phyloP scores from a whole-genome alignment of 1,284 basidiomycete species.

The Ganoderma lingzhi region DNA sequence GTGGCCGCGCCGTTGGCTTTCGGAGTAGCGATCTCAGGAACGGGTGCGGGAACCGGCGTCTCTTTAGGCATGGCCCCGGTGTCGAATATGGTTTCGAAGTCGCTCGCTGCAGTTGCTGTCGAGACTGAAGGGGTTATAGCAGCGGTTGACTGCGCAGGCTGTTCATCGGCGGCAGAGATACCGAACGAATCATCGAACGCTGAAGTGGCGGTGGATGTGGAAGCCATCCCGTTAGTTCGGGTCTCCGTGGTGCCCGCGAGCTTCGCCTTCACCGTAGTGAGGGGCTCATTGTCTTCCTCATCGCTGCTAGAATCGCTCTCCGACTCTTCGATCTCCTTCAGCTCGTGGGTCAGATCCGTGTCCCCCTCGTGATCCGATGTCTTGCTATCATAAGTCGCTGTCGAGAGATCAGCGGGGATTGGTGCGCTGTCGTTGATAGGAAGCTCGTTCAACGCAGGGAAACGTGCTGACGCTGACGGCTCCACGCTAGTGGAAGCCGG shows the following conservation, averaged over 20 bases:
- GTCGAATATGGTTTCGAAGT: slow-evolving; percentile 33
- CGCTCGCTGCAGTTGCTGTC: slow-evolving; percentile 6
- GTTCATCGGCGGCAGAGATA: slow-evolving; percentile 36
- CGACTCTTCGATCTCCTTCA: slow-evolving; percentile 72
- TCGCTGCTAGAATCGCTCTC: slow-evolving; percentile 60
- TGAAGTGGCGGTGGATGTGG: slow-evolving; percentile 27
- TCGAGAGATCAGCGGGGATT: slow-evolving; percentile 18
- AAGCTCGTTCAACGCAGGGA: slow-evolving; percentile 56
- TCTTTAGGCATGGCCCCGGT: slow-evolving; percentile 26
- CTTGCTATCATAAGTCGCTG: slow-evolving; percentile 12
- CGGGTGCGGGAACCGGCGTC: slow-evolving; percentile 25
- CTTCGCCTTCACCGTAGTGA: slow-evolving; percentile 38
- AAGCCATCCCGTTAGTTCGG: slow-evolving; percentile 31
- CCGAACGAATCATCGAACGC: slow-evolving; percentile 76
- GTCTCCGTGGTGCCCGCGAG: slow-evolving; percentile 31
- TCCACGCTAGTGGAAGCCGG: not conserved
- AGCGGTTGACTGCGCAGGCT: slow-evolving; percentile 14
- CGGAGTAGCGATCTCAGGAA: slow-evolving; percentile 27
- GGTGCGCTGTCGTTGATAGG: slow-evolving; percentile 24
- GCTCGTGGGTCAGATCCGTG: slow-evolving; percentile 59
- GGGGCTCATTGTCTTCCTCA: slow-evolving; percentile 56
- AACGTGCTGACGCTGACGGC: slow-evolving; percentile 38
- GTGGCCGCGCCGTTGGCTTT: slow-evolving; percentile 37
- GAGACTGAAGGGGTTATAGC: slow-evolving; percentile 17
- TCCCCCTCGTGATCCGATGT: slow-evolving; percentile 35